Percentiles rank a stretch among this genome's conserved stretches.
Evolutionary conservation across 257 asterid species (phyloP).

Genomic region (Solanum megistacrolobum): DNA sequence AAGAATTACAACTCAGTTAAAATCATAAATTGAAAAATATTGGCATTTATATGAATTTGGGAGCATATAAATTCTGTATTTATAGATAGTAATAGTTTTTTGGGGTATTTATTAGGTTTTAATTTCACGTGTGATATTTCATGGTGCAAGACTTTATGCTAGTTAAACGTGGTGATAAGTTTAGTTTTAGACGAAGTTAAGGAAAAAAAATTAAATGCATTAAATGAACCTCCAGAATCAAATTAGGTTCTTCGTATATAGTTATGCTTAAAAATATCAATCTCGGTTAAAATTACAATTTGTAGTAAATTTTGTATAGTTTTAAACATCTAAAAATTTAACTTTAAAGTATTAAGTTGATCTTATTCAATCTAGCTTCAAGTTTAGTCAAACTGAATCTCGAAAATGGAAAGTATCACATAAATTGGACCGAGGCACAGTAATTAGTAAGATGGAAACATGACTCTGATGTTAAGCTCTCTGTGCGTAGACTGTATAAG

Average conservation of each 20-base stretch:
- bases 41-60: background rate
- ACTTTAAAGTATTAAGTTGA: background rate
- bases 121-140: background rate
- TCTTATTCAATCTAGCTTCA: background rate
- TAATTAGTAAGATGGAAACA: background rate
- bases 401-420: background rate
- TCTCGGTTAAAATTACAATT: background rate
- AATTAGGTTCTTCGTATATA: background rate
- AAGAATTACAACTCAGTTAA: background rate
- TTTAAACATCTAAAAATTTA: background rate
- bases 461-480: too few species aligned
- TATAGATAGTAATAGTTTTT: background rate
- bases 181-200: background rate
- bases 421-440: background rate
- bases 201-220: background rate
- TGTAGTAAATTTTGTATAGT: background rate
- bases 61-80: background rate
- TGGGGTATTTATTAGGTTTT: background rate
- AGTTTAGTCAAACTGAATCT: background rate
- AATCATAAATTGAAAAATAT: background rate
- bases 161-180: background rate
- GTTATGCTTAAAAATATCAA: background rate
- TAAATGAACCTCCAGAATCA: background rate
- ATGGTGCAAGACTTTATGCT: background rate
- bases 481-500: too few species aligned